phyloP scores from a whole-genome alignment of 257 asterid species.

The Eucommia ulmoides region DNA sequence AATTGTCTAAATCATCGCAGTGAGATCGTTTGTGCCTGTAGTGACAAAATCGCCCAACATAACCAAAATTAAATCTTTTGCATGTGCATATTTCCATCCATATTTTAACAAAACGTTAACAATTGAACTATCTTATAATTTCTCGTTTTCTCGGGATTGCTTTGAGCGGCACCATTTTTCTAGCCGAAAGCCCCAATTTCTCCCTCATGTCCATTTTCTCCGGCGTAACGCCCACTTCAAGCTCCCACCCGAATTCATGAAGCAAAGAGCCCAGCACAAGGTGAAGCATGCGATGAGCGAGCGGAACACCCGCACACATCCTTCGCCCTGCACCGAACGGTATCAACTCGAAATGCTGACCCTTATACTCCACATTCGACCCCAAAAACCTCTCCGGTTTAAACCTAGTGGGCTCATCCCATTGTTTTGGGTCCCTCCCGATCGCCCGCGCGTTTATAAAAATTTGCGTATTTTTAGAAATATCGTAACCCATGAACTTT shows the following conservation, averaged over 20 bases:
- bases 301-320: slow-evolving; percentile 10
- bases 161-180: slow-evolving; percentile 5
- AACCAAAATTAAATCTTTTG: too few species aligned
- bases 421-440: slow-evolving; percentile 10
- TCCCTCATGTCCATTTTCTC: slow-evolving; percentile 5
- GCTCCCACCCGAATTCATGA: slow-evolving; percentile 8
- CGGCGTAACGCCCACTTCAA: neutral
- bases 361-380: slow-evolving; percentile 1
- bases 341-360: slow-evolving; percentile 6
- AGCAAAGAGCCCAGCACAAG: slow-evolving; percentile 4
- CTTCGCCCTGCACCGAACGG: slow-evolving; percentile 15
- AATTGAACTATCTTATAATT: too few species aligned
- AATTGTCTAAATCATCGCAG: too few species aligned
- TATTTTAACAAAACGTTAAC: too few species aligned
- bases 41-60: too few species aligned
- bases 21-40: too few species aligned
- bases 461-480: slow-evolving; percentile 9
- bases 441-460: slow-evolving; percentile 6
- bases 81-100: too few species aligned
- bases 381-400: slow-evolving; percentile 11
- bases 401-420: slow-evolving; percentile 9
- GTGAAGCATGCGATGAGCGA: slow-evolving; percentile 9
- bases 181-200: slow-evolving; percentile 1
- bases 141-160: slow-evolving; percentile 2
- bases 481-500: slow-evolving; percentile 11